phyloP scores from a whole-genome alignment of 1,284 basidiomycete species.

The Sutorius eximius region DNA sequence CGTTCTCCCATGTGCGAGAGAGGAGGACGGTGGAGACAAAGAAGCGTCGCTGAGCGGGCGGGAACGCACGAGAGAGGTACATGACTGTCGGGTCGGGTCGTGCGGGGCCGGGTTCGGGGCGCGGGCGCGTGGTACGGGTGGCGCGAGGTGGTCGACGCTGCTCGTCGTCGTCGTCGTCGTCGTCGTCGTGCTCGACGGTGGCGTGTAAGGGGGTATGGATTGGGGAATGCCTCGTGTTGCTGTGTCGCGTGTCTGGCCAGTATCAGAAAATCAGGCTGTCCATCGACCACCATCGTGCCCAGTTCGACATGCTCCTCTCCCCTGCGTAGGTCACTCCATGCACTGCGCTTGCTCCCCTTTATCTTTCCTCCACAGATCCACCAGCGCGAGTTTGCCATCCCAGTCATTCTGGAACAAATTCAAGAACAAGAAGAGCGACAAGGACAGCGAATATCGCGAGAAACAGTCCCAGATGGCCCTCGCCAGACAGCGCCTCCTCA shows the following conservation, averaged over 20 bases:
- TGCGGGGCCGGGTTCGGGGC: neutral
- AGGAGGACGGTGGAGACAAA: conserved; percentile 72
- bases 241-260: conserved; percentile 12
- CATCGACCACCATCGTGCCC: conserved; percentile 28
- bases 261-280: conserved; percentile 21
- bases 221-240: conserved; percentile 27
- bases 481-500: conserved; percentile 69
- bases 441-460: conserved; percentile 56
- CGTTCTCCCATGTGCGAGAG: conserved; percentile 61
- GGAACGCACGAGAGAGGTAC: neutral
- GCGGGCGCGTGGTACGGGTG: neutral
- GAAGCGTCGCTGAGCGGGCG: conserved; percentile 28
- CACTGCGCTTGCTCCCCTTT: conserved; percentile 22
- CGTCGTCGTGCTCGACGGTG: conserved; percentile 9
- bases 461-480: conserved; percentile 59
- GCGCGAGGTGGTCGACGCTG: too few relatives aligned
- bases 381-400: conserved; percentile 60
- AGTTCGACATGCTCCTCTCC: conserved; percentile 63
- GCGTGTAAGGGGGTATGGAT: neutral
- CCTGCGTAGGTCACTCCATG: conserved; percentile 63
- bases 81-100: neutral
- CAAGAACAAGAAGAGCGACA: conserved; percentile 55
- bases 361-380: conserved; percentile 47
- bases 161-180: neutral
- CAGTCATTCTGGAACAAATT: conserved; percentile 70